These are phyloP conservation scores for Boletus sensibilis DNA, from an alignment of 768 basidiomycete species.

Conservation along the genomic window DNA sequence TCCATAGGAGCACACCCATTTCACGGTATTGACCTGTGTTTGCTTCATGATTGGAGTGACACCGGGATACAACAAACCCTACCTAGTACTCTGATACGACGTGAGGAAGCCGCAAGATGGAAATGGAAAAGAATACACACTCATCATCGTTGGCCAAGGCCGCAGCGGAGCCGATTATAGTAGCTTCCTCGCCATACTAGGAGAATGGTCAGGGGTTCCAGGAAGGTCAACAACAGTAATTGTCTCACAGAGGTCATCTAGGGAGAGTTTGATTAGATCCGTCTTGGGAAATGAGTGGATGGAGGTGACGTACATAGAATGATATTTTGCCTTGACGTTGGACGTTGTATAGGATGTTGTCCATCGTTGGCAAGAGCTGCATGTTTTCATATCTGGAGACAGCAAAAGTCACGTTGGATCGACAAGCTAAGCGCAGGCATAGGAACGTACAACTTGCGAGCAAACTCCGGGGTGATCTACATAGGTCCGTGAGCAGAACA, in stretches of 20 bases:
- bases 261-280: slow-evolving; percentile 4
- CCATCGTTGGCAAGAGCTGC: slow-evolving; percentile 77
- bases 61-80: slow-evolving; percentile 11
- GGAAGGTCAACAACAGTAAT: neutral
- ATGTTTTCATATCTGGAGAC: slow-evolving; percentile 67
- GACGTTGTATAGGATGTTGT: slow-evolving; percentile 87
- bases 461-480: slow-evolving; percentile 68
- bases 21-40: slow-evolving; percentile 84
- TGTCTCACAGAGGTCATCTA: slow-evolving; percentile 80
- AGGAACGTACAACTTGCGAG: slow-evolving; percentile 54
- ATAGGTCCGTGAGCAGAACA: slow-evolving; percentile 7
- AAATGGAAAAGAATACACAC: slow-evolving; percentile 43
- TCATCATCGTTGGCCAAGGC: slow-evolving; percentile 82
- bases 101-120: slow-evolving; percentile 7
- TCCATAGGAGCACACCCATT: slow-evolving; percentile 88
- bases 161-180: slow-evolving; percentile 86
- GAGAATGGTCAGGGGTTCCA: slow-evolving; percentile 1
- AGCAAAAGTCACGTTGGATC: neutral
- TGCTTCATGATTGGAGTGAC: neutral
- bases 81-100: slow-evolving; percentile 65
- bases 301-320: slow-evolving; percentile 64
- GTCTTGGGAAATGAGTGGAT: neutral
- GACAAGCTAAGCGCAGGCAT: neutral
- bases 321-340: slow-evolving; percentile 93
- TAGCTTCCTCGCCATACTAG: slow-evolving; percentile 89